Base-by-base conservation (phyloP, 805 yeast species). In the Ascoidea tarda region DNA sequence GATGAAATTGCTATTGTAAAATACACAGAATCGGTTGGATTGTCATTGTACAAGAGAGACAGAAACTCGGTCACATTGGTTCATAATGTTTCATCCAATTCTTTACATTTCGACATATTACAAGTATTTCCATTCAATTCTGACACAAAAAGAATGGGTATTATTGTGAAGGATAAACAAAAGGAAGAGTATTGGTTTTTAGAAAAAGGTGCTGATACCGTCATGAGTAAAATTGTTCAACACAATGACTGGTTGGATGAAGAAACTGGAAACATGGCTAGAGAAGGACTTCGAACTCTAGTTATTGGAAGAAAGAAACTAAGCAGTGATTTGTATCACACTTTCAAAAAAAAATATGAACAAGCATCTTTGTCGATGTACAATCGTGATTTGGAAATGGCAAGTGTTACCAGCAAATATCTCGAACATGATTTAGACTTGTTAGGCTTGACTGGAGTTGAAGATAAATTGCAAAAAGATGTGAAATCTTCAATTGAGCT, bases 1-100 rank as follows among this genome's bases (percentile, higher is more conserved):
- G 99, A 93, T 70, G 99, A 93, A 65, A 82, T 93, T 59, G 99
- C 99, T 33, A 93, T 93, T 57, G 98, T 93, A 16, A 84, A 84
- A 62, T 93, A 88, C 69, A 87, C 96, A 0, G 95, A 88, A 57
- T 65, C 72, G 2, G 91, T 90, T 33, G 99, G 99, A 0, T 71
- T 93, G 44, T 78, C 89, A 6, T 73, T 93, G 48, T 74, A 79
- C 55, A 82, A 79, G 61, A 79, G 99, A 60, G 99, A 93, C 65
- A 78, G 99, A 54, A 76, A 76, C 52, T 77, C 82, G 5, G 76
- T 93, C 59, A 74, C 87, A 0, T 67, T 93, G 49, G 62, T 78
- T 42, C 77, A 80, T 32, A 69, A 72, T 32, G 66, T 69, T 6
- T 48, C 49, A 6, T 51, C 56, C 8, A 53, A 59, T 5, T 14